Evolutionary conservation across 768 basidiomycete species (phyloP).

Genomic region (Ephemerocybe angulata): DNA sequence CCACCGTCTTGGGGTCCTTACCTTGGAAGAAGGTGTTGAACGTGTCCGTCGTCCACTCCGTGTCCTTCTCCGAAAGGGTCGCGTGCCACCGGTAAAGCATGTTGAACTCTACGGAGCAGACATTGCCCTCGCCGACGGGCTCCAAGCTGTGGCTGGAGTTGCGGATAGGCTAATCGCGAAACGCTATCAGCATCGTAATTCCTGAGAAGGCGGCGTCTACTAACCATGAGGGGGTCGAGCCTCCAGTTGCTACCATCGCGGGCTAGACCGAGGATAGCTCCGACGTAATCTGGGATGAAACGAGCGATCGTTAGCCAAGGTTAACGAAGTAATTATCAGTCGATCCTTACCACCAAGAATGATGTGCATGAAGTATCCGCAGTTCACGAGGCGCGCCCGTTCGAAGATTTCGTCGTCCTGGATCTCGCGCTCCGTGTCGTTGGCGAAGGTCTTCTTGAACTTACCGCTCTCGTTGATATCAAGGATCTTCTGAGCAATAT

Average conservation of each 20-base stretch:
- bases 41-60: slow-evolving; percentile 47
- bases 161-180: slow-evolving; percentile 43
- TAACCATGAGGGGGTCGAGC: slow-evolving; percentile 62
- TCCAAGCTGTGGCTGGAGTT: slow-evolving; percentile 47
- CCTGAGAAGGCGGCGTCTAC: slow-evolving; percentile 6
- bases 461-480: slow-evolving; percentile 63
- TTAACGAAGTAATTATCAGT: no score
- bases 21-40: slow-evolving; percentile 43
- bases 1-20: slow-evolving; percentile 39
- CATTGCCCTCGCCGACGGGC: slow-evolving; percentile 71
- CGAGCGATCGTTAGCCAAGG: neutral
- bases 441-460: slow-evolving; percentile 29
- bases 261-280: slow-evolving; percentile 67
- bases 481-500: slow-evolving; percentile 61
- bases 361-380: slow-evolving; percentile 66
- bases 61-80: slow-evolving; percentile 51
- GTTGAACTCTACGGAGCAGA: slow-evolving; percentile 75
- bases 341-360: slow-evolving; percentile 56
- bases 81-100: slow-evolving; percentile 66
- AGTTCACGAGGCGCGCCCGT: slow-evolving; percentile 69
- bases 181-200: neutral
- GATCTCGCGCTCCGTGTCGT: slow-evolving; percentile 20
- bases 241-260: slow-evolving; percentile 64
- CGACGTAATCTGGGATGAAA: slow-evolving; percentile 56
- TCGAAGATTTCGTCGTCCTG: slow-evolving; percentile 82